These are phyloP conservation scores for Epichloe festucae DNA, from an alignment of 2,329 filamentous ascomycete genomes.

Conservation along the genomic window DNA sequence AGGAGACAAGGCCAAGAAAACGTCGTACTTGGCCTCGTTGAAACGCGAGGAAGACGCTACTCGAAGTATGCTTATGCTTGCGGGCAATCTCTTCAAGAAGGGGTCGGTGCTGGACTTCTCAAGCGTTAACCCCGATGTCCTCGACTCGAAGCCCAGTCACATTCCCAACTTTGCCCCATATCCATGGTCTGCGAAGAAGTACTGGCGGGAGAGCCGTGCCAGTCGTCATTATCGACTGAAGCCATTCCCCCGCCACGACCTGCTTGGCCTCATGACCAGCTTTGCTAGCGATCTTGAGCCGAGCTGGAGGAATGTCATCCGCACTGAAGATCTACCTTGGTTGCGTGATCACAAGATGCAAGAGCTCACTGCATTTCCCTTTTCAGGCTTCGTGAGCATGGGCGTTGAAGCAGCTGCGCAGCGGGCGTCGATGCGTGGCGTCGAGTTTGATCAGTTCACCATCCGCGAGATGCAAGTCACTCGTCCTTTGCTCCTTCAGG, in stretches of 20 bases:
- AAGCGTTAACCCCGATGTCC: constrained; percentile 22
- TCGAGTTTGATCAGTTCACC: constrained; percentile 3
- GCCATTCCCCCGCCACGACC: constrained; percentile 26
- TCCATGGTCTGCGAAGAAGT: constrained; percentile 33
- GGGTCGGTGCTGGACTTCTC: background rate
- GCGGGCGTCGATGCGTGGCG: constrained; percentile 13
- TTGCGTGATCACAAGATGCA: constrained; percentile 46
- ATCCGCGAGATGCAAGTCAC: constrained; percentile 3
- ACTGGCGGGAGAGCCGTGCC: constrained; percentile 35
- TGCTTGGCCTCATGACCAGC: constrained; percentile 32
- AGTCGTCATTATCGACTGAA: constrained; percentile 29
- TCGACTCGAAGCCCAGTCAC: constrained; percentile 12
- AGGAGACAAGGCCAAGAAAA: constrained; percentile 6
- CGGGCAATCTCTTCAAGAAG: constrained; percentile 23
- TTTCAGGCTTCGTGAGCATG: constrained; percentile 40
- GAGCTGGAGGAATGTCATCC: constrained; percentile 35
- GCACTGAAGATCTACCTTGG: constrained; percentile 40
- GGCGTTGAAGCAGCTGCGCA: constrained; percentile 33
- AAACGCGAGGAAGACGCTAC: background rate
- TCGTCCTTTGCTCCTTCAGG: constrained; percentile 3
- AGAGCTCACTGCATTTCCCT: constrained; percentile 40
- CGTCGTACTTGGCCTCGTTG: background rate
- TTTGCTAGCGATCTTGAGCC: constrained; percentile 32
- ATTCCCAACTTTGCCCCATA: constrained; percentile 34
- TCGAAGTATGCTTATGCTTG: constrained; percentile 13